phyloP scores from a whole-genome alignment of 805 yeast genomes.

The Grigorovia humatica region DNA sequence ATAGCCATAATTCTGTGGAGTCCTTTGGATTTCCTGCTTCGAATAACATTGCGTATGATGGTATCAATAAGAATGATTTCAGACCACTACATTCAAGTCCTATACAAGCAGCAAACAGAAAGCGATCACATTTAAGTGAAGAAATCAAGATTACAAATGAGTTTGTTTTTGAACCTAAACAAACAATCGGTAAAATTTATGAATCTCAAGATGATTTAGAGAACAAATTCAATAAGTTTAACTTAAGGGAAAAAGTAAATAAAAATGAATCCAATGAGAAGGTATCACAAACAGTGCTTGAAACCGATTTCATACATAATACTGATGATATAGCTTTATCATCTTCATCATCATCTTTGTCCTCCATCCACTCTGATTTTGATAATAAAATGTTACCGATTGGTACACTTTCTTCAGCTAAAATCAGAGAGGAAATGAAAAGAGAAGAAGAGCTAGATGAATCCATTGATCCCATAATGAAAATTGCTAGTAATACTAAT shows the following conservation, averaged over 20 bases:
- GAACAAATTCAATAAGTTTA: neutral
- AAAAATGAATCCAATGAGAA: neutral
- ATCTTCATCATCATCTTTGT: neutral
- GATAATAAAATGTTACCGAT: slow-evolving; percentile 19
- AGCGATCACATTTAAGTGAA: slow-evolving; percentile 18
- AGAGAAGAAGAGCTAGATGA: slow-evolving; percentile 19
- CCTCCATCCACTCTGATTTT: slow-evolving; percentile 20
- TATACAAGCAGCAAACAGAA: slow-evolving; percentile 3
- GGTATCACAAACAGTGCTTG: neutral
- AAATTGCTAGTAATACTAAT: slow-evolving; percentile 2
- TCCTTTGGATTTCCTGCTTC: slow-evolving; percentile 11
- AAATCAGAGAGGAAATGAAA: slow-evolving; percentile 14
- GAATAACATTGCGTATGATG: neutral
- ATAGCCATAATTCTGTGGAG: slow-evolving; percentile 18
- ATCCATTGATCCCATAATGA: slow-evolving; percentile 24
- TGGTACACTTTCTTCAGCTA: slow-evolving; percentile 21
- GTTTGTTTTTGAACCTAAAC: neutral
- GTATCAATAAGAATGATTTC: neutral
- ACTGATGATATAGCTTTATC: neutral
- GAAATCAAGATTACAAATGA: slow-evolving; percentile 8
- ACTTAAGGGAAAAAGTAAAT: neutral
- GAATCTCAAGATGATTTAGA: neutral
- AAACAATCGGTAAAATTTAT: neutral
- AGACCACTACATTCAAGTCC: neutral
- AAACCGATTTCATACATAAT: neutral